Conservation (phyloP, 495 filamentous ascomycete genomes). For the Neurospora pannonica region DNA sequence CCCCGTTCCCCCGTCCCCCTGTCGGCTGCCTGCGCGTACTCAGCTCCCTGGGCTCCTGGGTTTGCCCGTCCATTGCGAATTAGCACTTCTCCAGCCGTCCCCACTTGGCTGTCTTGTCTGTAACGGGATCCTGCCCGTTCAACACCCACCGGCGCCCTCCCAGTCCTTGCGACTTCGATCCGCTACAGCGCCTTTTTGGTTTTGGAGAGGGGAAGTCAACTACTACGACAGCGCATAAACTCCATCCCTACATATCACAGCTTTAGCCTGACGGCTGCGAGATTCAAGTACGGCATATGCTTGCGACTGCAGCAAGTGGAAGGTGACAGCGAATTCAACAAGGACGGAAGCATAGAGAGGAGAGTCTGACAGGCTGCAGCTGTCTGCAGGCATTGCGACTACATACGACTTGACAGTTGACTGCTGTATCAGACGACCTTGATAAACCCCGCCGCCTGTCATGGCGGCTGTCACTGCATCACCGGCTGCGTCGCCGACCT, state of each 20-base stretch:
- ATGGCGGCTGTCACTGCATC: constrained; percentile 38
- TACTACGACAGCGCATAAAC: not conserved
- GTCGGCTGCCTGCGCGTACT: not conserved
- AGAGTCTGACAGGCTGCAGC: not conserved
- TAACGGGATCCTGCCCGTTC: not conserved
- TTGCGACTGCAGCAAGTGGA: not conserved
- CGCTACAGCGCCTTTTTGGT: not conserved
- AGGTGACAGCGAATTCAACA: not conserved
- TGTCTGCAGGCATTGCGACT: not conserved
- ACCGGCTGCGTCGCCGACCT: constrained; percentile 21
- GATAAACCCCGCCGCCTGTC: constrained; percentile 10
- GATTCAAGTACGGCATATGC: not conserved
- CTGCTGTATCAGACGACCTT: not conserved
- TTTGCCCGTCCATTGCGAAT: not conserved
- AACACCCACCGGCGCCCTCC: not conserved
- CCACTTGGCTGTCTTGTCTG: not conserved
- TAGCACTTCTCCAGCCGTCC: not conserved
- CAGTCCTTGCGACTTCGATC: not conserved
- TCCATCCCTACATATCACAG: not conserved
- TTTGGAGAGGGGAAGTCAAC: not conserved
- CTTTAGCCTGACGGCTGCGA: not conserved
- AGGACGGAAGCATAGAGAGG: not conserved
- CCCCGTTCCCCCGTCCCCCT: not conserved
- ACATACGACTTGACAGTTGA: not conserved
- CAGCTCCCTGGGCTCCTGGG: not conserved